Evolutionary conservation across 345 rosid species (phyloP).

Genomic region (Eucalyptus sp.): DNA sequence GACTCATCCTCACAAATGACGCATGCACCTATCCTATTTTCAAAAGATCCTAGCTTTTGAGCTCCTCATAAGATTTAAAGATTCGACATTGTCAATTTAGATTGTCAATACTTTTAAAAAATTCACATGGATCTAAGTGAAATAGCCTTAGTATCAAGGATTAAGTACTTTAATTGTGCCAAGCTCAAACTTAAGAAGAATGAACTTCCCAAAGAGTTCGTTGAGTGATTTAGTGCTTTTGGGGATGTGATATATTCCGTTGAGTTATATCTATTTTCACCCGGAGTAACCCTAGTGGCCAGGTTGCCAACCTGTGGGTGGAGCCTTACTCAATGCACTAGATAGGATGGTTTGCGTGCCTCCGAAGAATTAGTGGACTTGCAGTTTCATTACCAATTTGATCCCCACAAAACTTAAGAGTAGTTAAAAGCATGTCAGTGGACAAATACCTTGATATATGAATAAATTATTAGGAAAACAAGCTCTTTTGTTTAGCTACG

Average conservation of each 20-base stretch:
- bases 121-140: not conserved
- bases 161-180: not conserved
- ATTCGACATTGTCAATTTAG: not conserved
- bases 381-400: not conserved
- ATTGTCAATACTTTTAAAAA: not conserved
- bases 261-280: not conserved
- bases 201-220: not conserved
- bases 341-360: not conserved
- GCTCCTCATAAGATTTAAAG: not conserved
- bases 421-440: not conserved
- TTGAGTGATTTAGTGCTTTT: not conserved
- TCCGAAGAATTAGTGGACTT: not conserved
- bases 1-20: not conserved
- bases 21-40: not conserved
- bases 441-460: not conserved
- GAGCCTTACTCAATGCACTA: not conserved
- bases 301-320: not conserved
- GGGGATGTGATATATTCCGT: not conserved
- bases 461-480: not conserved
- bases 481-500: not conserved
- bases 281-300: not conserved
- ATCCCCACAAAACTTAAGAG: not conserved
- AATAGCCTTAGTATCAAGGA: not conserved
- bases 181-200: not conserved
- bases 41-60: not conserved